Percentiles rank a stretch among this genome's conserved stretches.
phyloP scores from a whole-genome alignment of 2,329 filamentous ascomycete species.

The Curvularia sp. region DNA sequence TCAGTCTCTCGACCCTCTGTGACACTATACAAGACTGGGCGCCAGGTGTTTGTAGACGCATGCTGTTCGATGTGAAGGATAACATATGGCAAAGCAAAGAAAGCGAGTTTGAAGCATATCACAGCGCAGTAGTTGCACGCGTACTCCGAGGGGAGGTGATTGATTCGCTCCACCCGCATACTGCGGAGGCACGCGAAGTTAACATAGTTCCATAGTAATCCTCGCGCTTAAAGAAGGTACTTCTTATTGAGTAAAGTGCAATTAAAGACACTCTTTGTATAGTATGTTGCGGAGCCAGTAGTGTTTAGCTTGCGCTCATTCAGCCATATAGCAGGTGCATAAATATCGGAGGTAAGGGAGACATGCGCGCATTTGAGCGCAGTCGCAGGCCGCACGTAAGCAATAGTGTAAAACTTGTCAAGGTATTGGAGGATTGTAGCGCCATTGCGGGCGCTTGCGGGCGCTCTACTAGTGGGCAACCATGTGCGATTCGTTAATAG shows the following conservation, averaged over 20 bases:
- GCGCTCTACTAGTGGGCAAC: background rate
- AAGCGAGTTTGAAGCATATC: background rate
- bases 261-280: background rate
- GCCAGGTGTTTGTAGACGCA: conserved; percentile 7
- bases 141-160: background rate
- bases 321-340: conserved; percentile 17
- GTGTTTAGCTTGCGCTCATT: conserved; percentile 16
- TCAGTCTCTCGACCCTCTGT: too few relatives aligned
- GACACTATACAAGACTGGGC: conserved; percentile 7
- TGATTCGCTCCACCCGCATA: too few relatives aligned
- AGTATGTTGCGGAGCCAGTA: background rate
- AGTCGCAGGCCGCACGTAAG: conserved; percentile 8
- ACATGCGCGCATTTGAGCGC: conserved; percentile 17
- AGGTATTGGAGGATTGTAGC: conserved; percentile 16
- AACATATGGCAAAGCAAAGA: background rate
- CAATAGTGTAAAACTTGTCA: conserved; percentile 14
- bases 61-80: conserved; percentile 11
- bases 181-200: background rate
- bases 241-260: too few relatives aligned
- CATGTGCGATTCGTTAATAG: background rate
- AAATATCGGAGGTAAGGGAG: too few relatives aligned
- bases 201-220: background rate
- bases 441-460: background rate
- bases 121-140: too few relatives aligned
- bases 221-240: background rate